Conservation (phyloP, 2,329 filamentous ascomycete species). For the Triangularia verruculosa region DNA sequence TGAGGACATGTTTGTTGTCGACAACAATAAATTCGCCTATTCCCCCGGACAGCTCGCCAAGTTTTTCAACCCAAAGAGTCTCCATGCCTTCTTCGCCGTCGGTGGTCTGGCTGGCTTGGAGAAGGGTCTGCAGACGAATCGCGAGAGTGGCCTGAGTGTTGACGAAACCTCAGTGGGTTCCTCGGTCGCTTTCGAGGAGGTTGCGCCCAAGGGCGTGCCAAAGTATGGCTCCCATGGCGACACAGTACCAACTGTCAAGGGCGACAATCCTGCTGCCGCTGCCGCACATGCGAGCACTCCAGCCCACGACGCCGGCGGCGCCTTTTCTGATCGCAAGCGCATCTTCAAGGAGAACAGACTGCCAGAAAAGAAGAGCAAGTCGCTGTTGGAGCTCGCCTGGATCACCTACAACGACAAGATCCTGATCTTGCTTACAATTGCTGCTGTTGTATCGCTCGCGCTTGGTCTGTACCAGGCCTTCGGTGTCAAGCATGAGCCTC, state of each 20-base stretch:
- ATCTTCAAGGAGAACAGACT: slow-evolving; percentile 59
- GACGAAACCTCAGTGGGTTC: slow-evolving; percentile 66
- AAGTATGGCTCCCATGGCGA: slow-evolving; percentile 35
- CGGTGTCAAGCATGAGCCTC: slow-evolving; percentile 41
- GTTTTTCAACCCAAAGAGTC: slow-evolving; percentile 74
- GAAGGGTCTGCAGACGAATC: slow-evolving; percentile 67
- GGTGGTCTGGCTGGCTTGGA: slow-evolving; percentile 71
- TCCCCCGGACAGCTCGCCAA: slow-evolving; percentile 72
- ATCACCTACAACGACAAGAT: slow-evolving; percentile 67
- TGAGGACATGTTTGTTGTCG: slow-evolving; percentile 65
- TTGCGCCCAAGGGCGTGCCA: slow-evolving; percentile 37
- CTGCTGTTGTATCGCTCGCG: slow-evolving; percentile 63
- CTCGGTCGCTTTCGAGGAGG: slow-evolving; percentile 67
- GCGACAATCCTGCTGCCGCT: slow-evolving; percentile 11
- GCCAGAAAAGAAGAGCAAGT: slow-evolving; percentile 61
- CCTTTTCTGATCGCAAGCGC: slow-evolving; percentile 50
- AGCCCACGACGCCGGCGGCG: slow-evolving; percentile 12
- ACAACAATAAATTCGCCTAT: slow-evolving; percentile 70
- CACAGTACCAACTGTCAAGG: slow-evolving; percentile 30
- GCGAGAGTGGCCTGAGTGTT: slow-evolving; percentile 62
- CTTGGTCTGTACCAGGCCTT: slow-evolving; percentile 67
- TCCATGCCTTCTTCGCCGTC: slow-evolving; percentile 70
- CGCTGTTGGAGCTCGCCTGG: slow-evolving; percentile 62
- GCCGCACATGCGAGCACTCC: slow-evolving; percentile 8
- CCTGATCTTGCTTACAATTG: slow-evolving; percentile 62